These are phyloP conservation scores for Cordyceps militaris DNA, from an alignment of 2,329 filamentous ascomycete species.

Conservation along the genomic window DNA sequence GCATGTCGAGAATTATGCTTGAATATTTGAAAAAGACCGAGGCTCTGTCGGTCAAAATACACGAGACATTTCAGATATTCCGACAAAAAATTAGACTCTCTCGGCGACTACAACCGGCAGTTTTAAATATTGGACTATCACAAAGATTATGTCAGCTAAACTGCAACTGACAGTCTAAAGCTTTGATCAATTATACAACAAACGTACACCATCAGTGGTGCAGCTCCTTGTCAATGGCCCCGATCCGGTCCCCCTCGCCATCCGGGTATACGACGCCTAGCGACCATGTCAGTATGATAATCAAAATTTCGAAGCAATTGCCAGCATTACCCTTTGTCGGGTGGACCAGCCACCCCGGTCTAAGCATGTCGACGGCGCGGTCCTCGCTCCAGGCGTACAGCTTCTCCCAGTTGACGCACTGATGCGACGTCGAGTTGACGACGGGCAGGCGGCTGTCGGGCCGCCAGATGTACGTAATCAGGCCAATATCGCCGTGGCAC, in stretches of 20 bases:
- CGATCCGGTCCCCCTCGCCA: conserved; percentile 1
- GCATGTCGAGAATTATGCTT: too few relatives aligned
- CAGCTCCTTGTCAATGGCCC: conserved; percentile 9
- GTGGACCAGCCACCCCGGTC: conserved; percentile 8
- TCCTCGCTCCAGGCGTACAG: conserved; percentile 7
- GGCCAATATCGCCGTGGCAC: conserved; percentile 9
- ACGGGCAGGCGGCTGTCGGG: background rate
- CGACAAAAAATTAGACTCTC: too few relatives aligned
- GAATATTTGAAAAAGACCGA: too few relatives aligned
- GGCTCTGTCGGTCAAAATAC: too few relatives aligned
- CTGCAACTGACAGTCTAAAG: background rate
- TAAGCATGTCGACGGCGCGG: conserved; percentile 7
- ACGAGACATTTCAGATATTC: too few relatives aligned
- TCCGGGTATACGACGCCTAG: conserved; percentile 1
- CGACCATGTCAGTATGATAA: too few relatives aligned
- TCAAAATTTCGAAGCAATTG: background rate
- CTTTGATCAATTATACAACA: background rate
- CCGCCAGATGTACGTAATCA: conserved; percentile 11
- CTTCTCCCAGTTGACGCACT: conserved; percentile 11
- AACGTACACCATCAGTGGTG: background rate
- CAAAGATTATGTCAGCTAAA: too few relatives aligned
- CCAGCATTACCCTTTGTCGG: conserved; percentile 7
- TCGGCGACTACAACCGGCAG: too few relatives aligned
- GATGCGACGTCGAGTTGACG: conserved; percentile 6
- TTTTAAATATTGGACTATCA: too few relatives aligned